A percentile compares a stretch with the other conserved stretches of the same genome.
Conservation (phyloP, 1,284 basidiomycete genomes). For the Dichomitus squalens region DNA sequence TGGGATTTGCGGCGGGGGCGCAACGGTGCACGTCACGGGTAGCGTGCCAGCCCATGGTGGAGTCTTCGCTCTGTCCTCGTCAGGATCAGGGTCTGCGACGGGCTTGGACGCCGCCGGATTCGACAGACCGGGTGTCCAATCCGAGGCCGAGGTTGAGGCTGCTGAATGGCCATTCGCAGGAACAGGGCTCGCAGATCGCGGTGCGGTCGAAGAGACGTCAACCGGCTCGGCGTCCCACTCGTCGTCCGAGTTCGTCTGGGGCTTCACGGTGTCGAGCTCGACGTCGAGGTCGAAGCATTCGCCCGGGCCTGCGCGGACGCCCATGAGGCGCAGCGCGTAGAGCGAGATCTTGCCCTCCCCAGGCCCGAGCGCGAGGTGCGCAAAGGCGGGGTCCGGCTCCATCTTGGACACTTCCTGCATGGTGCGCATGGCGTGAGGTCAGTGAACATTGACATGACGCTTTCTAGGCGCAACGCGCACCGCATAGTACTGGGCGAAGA, state of each 20-base stretch:
- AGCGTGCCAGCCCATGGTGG: constrained; percentile 4
- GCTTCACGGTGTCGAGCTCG: constrained; percentile 9
- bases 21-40: constrained; percentile 4
- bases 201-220: not conserved
- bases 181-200: not conserved
- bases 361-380: constrained; percentile 16
- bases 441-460: not conserved
- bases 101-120: not conserved
- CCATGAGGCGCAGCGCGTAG: constrained; percentile 15
- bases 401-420: constrained; percentile 14
- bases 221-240: not conserved
- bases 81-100: not conserved
- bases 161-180: not conserved
- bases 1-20: not conserved
- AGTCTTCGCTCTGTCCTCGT: not conserved
- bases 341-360: constrained; percentile 14
- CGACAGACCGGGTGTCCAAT: not conserved
- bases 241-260: not conserved
- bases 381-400: constrained; percentile 11
- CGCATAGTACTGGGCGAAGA: constrained; percentile 16
- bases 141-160: not conserved
- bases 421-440: too few relatives aligned
- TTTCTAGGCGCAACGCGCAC: not conserved
- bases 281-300: constrained; percentile 16
- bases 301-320: constrained; percentile 9